A percentile compares a stretch with the other conserved stretches of the same genome.
phyloP scores from a whole-genome alignment of 768 basidiomycete species.

The Saitozyma podzolica region DNA sequence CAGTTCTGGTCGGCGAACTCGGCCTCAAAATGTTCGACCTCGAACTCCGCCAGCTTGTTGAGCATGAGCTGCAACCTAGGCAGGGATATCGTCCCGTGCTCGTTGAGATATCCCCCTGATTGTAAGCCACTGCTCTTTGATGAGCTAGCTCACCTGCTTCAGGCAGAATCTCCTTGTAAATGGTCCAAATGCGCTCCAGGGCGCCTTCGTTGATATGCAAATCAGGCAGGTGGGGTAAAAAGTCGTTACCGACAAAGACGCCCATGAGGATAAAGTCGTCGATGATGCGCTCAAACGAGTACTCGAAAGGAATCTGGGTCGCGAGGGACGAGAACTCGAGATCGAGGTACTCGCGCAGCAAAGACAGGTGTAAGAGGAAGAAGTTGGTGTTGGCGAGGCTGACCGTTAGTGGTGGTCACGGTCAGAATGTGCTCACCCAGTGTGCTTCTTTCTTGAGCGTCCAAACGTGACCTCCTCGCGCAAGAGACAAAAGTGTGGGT shows the following conservation, averaged over 20 bases:
- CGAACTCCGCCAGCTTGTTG: slow-evolving; percentile 83
- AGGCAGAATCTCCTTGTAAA: slow-evolving; percentile 90
- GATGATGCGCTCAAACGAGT: slow-evolving; percentile 89
- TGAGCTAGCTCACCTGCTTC: slow-evolving; percentile 58
- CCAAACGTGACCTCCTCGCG: slow-evolving; percentile 99
- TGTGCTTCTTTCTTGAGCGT: slow-evolving; percentile 70
- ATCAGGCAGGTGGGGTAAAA: slow-evolving; percentile 92
- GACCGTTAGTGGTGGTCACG: not conserved
- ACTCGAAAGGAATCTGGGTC: slow-evolving; percentile 69
- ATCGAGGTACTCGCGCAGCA: slow-evolving; percentile 96
- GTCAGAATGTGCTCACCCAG: slow-evolving; percentile 54
- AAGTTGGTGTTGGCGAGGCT: slow-evolving; percentile 62
- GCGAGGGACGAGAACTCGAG: slow-evolving; percentile 72
- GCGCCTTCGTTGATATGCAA: slow-evolving; percentile 98
- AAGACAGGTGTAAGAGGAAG: slow-evolving; percentile 87
- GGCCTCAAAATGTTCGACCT: slow-evolving; percentile 85
- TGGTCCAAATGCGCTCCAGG: slow-evolving; percentile 84
- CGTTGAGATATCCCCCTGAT: slow-evolving; percentile 88
- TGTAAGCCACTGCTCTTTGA: too few relatives aligned
- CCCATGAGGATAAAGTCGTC: slow-evolving; percentile 97
- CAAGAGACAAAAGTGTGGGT: slow-evolving; percentile 96
- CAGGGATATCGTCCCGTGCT: slow-evolving; percentile 77
- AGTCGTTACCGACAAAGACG: slow-evolving; percentile 97
- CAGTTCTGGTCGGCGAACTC: slow-evolving; percentile 87
- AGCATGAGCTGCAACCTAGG: slow-evolving; percentile 79